These are phyloP conservation scores for Coemansia sp. DNA, from an alignment of 192 early-diverging fungal genomes.

Conservation along the genomic window DNA sequence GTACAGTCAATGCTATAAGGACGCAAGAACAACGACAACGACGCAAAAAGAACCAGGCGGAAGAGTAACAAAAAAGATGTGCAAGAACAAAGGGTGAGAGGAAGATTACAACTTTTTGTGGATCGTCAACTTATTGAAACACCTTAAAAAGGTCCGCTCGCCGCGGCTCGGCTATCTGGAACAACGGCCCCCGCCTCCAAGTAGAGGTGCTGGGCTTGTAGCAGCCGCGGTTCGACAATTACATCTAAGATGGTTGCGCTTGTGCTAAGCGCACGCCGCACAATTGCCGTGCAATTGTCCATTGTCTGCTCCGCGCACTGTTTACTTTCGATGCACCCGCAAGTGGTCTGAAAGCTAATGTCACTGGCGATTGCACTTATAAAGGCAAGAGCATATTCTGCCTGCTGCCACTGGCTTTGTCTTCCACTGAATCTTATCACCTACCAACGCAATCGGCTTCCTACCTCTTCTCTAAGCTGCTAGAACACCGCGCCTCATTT, in stretches of 20 bases:
- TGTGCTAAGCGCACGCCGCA: not conserved
- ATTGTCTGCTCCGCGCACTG: not conserved
- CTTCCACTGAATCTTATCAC: not conserved
- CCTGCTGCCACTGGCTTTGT: not conserved
- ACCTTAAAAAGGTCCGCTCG: not conserved
- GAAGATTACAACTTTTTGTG: not conserved
- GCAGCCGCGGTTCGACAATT: not conserved
- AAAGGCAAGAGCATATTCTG: not conserved
- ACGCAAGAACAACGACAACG: not conserved
- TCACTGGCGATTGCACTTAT: not conserved
- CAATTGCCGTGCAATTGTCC: not conserved
- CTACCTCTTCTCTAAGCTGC: not conserved
- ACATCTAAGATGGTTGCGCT: not conserved
- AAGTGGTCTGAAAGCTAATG: not conserved
- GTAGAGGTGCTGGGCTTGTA: too few relatives aligned
- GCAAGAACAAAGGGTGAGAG: not conserved
- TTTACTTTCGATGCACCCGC: not conserved
- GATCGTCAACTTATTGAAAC: not conserved
- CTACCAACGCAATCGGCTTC: not conserved
- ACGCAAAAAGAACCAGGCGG: not conserved
- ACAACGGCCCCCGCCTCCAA: too few relatives aligned
- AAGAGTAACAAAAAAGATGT: not conserved
- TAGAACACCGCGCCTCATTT: too few relatives aligned
- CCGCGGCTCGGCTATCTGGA: too few relatives aligned
- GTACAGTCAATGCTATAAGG: not conserved